phyloP scores from a whole-genome alignment of 306 rosid species.

The Begonia loranthoides region DNA sequence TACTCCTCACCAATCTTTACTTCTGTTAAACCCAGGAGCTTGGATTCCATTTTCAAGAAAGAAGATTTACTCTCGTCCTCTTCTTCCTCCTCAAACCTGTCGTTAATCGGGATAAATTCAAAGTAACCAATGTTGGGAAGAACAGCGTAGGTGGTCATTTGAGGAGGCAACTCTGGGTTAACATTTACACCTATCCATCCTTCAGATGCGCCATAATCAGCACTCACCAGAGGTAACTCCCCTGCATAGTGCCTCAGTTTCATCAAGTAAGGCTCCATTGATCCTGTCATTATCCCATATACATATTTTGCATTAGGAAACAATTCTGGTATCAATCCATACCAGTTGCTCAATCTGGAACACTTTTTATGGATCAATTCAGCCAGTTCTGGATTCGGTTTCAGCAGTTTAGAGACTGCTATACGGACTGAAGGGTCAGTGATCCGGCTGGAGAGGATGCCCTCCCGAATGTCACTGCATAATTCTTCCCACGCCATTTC shows the following conservation, averaged over 20 bases:
- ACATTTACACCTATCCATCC: conserved; percentile 92
- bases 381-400: conserved; percentile 46
- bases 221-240: conserved; percentile 66
- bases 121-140: conserved; percentile 84
- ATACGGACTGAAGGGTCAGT: conserved; percentile 23
- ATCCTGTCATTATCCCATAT: conserved; percentile 83
- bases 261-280: conserved; percentile 70
- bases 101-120: conserved; percentile 74
- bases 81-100: conserved; percentile 13
- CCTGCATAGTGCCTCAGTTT: conserved; percentile 62
- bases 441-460: conserved; percentile 32
- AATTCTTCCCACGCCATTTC: conserved; percentile 61
- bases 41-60: conserved; percentile 58
- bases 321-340: conserved; percentile 50
- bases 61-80: conserved; percentile 18
- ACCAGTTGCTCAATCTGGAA: conserved; percentile 48
- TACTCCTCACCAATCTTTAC: conserved; percentile 69
- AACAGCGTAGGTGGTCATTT: conserved; percentile 64
- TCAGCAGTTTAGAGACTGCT: conserved; percentile 35
- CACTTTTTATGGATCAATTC: conserved; percentile 30
- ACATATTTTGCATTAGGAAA: conserved; percentile 84
- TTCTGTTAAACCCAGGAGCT: conserved; percentile 42
- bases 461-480: conserved; percentile 40
- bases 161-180: conserved; percentile 65
- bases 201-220: conserved; percentile 92